Base-by-base conservation (phyloP, 768 basidiomycete genomes). In the Tricholomella constricta region DNA sequence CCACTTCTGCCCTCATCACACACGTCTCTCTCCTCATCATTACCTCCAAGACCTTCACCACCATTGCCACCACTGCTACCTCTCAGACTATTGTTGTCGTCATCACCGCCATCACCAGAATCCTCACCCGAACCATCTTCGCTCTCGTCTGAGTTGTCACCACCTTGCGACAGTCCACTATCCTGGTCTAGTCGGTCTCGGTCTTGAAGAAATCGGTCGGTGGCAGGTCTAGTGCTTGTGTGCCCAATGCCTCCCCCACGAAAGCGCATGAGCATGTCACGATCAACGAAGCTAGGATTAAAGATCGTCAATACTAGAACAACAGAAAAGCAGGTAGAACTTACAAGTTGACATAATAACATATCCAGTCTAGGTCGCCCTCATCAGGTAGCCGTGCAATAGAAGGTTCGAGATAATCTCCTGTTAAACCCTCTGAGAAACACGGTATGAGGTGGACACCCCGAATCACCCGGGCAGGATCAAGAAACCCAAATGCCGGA, bases 361-460 rank as follows among this genome's bases (percentile, higher is more conserved):
- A 11, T 31, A 6, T 6, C 29, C 29, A 31, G 11, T 31, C 29
- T 31, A 6, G 29, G 11, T 31, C 29, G 29, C 11, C 11, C 29
- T 31, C 29, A 11, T 31, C 29, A 6, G 6, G 29, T 31, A 11
- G 6, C 11, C 29, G 29, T 11, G 29, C 29, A 31, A 6, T 31
- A 6, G 29, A 11, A 31, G 29, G 29, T 11, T n/a, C n/a, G n/a
- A 31, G 29, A 31, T 15, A 14, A 17, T 47, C 45, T 17, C 23
- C 25, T 19, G 48, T 59, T 7, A 23, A 44, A 9, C 66, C 65
- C 44, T 56, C 41, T 5, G 32, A 12, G 44, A 65, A 71, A 14
- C 48, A 65, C 0, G 69, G 69, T 14, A 69, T 65, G 2, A 71
- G 29, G 29, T 71, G 69, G 3, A 59, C 51, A n/a, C 52, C 57